These are phyloP conservation scores for Solanum rostratum DNA, from an alignment of 257 asterid species.

Conservation along the genomic window DNA sequence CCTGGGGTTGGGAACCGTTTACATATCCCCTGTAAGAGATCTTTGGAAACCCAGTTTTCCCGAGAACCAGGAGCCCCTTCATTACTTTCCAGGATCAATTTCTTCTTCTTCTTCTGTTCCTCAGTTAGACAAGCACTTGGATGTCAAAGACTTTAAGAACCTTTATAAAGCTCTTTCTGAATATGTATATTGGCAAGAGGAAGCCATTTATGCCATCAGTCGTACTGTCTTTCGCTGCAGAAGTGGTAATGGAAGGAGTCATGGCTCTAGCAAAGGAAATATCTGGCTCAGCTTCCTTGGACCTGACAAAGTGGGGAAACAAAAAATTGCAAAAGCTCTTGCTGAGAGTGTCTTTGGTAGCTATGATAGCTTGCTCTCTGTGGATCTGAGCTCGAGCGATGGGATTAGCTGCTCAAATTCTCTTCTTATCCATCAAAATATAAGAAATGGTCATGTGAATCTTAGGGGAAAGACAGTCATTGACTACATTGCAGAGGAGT, in stretches of 20 bases:
- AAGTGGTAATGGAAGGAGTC: constrained; percentile 31
- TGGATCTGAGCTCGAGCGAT: constrained; percentile 41
- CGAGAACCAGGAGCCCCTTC: constrained; percentile 14
- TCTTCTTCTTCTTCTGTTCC: constrained; percentile 28
- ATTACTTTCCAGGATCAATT: constrained; percentile 21
- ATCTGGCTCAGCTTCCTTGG: constrained; percentile 79
- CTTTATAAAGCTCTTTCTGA: constrained; percentile 52
- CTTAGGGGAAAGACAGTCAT: constrained; percentile 58
- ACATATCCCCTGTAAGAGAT: constrained; percentile 18
- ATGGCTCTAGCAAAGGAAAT: constrained; percentile 41
- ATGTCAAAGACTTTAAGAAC: constrained; percentile 34
- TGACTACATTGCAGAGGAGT: constrained; percentile 67
- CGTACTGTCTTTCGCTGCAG: constrained; percentile 39
- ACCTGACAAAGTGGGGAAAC: constrained; percentile 79
- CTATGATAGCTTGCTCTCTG: constrained; percentile 28
- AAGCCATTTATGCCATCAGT: constrained; percentile 52
- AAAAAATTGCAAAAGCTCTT: constrained; percentile 51
- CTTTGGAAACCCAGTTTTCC: constrained; percentile 19
- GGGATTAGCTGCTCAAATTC: constrained; percentile 15
- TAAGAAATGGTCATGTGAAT: constrained; percentile 14
- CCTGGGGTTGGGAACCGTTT: constrained; percentile 67
- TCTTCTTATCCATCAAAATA: constrained; percentile 30
- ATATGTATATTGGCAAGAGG: constrained; percentile 66
- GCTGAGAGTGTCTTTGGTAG: constrained; percentile 60
- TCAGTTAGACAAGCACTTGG: constrained; percentile 21